These are phyloP conservation scores for Aspergillus biplanus DNA, from an alignment of 495 filamentous ascomycete genomes.

Conservation along the genomic window DNA sequence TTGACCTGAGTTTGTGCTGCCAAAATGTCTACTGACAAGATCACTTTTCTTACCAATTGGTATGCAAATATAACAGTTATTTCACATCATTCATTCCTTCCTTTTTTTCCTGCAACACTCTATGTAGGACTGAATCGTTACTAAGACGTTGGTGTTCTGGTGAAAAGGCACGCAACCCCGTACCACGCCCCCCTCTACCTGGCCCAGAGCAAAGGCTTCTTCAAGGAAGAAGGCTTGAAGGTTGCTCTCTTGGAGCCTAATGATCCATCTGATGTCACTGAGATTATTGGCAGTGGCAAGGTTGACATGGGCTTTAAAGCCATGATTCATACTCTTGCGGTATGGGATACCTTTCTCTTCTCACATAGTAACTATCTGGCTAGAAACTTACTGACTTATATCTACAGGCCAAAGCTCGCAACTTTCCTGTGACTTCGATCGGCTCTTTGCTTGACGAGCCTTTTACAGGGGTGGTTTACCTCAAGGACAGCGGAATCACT, in stretches of 20 bases:
- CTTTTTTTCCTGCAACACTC: background rate
- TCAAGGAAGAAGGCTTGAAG: constrained; percentile 70
- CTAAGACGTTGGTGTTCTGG: constrained; percentile 27
- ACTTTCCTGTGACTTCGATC: constrained; percentile 69
- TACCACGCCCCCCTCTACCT: constrained; percentile 75
- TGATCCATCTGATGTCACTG: constrained; percentile 71
- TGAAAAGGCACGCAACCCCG: constrained; percentile 67
- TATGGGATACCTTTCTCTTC: constrained; percentile 31
- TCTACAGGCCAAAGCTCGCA: constrained; percentile 64
- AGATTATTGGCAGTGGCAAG: constrained; percentile 72
- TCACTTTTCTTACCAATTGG: constrained; percentile 77
- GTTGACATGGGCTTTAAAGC: constrained; percentile 76
- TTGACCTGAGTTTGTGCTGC: constrained; percentile 35
- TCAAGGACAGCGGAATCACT: constrained; percentile 70
- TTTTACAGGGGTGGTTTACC: constrained; percentile 72
- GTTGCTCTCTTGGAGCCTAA: constrained; percentile 73
- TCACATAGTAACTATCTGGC: background rate
- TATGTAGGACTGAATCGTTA: constrained; percentile 13
- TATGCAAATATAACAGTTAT: constrained; percentile 33
- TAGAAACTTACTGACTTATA: background rate
- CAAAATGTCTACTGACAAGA: constrained; percentile 75
- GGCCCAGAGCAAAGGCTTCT: constrained; percentile 70
- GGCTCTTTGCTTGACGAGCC: constrained; percentile 72
- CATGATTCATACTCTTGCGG: constrained; percentile 74
- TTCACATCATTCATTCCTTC: background rate